Conservation (phyloP, 2,329 filamentous ascomycete genomes). For the Fusarium keratoplasticum region DNA sequence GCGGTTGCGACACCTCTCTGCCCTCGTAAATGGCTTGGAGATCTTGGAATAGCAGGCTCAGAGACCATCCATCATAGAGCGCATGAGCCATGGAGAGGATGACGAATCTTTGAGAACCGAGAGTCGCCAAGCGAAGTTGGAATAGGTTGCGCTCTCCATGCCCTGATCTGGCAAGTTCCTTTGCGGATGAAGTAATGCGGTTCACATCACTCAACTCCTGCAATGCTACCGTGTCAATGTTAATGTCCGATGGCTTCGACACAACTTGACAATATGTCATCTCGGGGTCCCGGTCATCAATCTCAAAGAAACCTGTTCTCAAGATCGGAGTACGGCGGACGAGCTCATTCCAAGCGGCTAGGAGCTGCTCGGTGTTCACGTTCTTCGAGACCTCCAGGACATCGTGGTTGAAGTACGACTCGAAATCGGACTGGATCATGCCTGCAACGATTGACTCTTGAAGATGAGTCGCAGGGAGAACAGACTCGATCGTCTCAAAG, state of each 20-base stretch:
- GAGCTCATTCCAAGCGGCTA: conserved; percentile 71
- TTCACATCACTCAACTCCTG: conserved; percentile 49
- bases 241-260: conserved; percentile 37
- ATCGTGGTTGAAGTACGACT: conserved; percentile 88
- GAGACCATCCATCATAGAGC: conserved; percentile 89
- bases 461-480: conserved; percentile 82
- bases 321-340: conserved; percentile 75
- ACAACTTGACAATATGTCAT: conserved; percentile 64
- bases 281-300: conserved; percentile 70
- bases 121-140: conserved; percentile 59
- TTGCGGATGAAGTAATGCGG: conserved; percentile 52
- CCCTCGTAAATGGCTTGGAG: conserved; percentile 73
- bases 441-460: conserved; percentile 89
- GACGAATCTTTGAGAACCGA: conserved; percentile 54
- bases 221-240: conserved; percentile 41
- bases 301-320: conserved; percentile 76
- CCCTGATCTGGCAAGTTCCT: conserved; percentile 49
- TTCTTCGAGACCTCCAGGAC: conserved; percentile 69
- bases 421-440: conserved; percentile 80
- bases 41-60: conserved; percentile 78
- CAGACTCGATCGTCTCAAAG: conserved; percentile 60
- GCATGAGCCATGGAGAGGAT: conserved; percentile 85
- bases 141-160: conserved; percentile 57
- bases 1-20: conserved; percentile 54
- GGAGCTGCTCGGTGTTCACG: conserved; percentile 68